Evolutionary conservation across 2,329 filamentous ascomycete species (phyloP).

Genomic region (Aureobasidium subglaciale): DNA sequence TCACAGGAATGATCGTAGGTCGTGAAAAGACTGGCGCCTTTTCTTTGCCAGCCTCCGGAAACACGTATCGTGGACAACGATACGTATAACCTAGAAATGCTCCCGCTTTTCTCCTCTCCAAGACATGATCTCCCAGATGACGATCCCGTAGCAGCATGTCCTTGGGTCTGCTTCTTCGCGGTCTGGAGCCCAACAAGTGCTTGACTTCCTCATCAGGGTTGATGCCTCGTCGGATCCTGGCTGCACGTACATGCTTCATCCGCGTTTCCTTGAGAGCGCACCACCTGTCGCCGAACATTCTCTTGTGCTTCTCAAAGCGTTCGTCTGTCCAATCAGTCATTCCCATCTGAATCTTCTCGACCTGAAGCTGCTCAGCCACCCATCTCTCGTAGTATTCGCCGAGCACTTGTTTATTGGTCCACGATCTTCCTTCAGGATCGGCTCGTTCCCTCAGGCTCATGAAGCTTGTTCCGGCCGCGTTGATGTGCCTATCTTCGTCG

Average conservation of each 20-base stretch:
- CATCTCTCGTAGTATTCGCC: conserved; percentile 21
- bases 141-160: conserved; percentile 76
- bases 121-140: conserved; percentile 58
- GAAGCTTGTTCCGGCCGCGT: conserved; percentile 22
- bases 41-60: conserved; percentile 2
- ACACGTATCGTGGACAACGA: conserved; percentile 31
- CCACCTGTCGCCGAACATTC: conserved; percentile 25
- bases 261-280: conserved; percentile 26
- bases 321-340: conserved; percentile 25
- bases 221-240: conserved; percentile 8
- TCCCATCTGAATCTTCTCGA: conserved; percentile 26
- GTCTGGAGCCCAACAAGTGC: conserved; percentile 35
- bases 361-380: conserved; percentile 20
- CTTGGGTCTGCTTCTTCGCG: conserved; percentile 68
- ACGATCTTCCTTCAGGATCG: conserved; percentile 15
- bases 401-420: conserved; percentile 10
- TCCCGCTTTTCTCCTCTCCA: conserved; percentile 72
- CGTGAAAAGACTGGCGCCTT: background rate
- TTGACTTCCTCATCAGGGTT: conserved; percentile 5
- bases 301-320: conserved; percentile 26
- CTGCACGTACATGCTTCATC: conserved; percentile 22
- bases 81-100: conserved; percentile 92
- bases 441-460: conserved; percentile 21
- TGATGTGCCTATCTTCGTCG: conserved; percentile 62
- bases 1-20: conserved; percentile 13